Evolutionary conservation across 2,329 filamentous ascomycete species (phyloP).

Genomic region (Lachnellula occidentalis): DNA sequence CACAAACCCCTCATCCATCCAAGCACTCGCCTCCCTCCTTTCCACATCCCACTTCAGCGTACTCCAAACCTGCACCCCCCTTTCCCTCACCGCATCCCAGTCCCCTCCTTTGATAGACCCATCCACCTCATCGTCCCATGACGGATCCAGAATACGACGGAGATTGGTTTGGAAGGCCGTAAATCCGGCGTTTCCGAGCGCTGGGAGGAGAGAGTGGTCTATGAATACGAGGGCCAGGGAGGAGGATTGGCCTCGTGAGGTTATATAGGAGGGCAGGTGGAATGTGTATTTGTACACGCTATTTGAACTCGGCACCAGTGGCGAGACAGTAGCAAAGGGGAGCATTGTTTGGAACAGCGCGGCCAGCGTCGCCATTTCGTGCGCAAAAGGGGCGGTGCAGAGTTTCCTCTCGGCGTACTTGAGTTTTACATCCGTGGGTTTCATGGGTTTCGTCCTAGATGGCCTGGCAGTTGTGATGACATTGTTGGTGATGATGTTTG

Average conservation of each 20-base stretch:
- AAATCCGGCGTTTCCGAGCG: background rate
- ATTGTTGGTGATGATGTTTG: conserved; percentile 10
- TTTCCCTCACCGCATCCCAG: conserved; percentile 2
- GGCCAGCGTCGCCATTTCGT: conserved; percentile 7
- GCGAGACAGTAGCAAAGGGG: background rate
- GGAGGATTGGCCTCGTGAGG: background rate
- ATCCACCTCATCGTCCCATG: background rate
- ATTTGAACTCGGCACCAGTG: background rate
- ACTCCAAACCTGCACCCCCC: conserved; percentile 2
- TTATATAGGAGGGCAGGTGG: background rate
- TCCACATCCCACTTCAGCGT: conserved; percentile 2
- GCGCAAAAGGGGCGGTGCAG: conserved; percentile 8
- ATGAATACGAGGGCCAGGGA: conserved; percentile 1
- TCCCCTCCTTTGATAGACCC: background rate
- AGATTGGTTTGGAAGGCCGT: background rate
- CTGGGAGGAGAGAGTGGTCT: background rate
- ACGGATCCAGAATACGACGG: background rate
- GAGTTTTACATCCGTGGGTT: background rate
- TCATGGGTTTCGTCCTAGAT: conserved; percentile 1
- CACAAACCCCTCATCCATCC: conserved; percentile 3
- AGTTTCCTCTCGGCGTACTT: conserved; percentile 1
- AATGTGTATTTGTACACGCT: conserved; percentile 2
- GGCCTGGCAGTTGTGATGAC: conserved; percentile 9
- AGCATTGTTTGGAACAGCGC: conserved; percentile 12
- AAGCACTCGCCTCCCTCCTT: conserved; percentile 1